These are phyloP conservation scores for Penicillium verhagenii DNA, from an alignment of 495 filamentous ascomycete species.

Conservation along the genomic window DNA sequence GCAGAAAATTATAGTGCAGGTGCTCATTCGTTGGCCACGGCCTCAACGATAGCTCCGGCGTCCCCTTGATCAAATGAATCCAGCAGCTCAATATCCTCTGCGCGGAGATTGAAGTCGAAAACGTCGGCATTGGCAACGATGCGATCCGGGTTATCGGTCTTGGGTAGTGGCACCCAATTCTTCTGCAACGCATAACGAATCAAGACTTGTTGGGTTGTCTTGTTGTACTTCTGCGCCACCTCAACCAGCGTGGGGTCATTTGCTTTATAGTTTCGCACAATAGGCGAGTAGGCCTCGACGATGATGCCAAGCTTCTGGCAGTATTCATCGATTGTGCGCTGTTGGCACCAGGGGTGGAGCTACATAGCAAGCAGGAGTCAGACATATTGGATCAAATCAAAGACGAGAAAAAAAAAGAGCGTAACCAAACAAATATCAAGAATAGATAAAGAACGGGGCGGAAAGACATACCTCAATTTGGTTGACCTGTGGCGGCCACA, in stretches of 20 bases:
- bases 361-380: constrained; percentile 19
- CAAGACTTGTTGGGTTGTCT: constrained; percentile 52
- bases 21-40: constrained; percentile 46
- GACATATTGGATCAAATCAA: neutral
- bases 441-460: neutral
- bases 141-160: constrained; percentile 62
- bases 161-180: constrained; percentile 70
- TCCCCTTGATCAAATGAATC: constrained; percentile 64
- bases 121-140: constrained; percentile 65
- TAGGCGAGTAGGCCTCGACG: constrained; percentile 65
- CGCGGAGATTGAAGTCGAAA: constrained; percentile 62
- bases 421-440: neutral
- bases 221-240: constrained; percentile 52
- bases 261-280: constrained; percentile 61
- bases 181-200: constrained; percentile 63
- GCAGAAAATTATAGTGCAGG: neutral
- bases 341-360: constrained; percentile 69
- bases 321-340: constrained; percentile 58
- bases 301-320: constrained; percentile 60
- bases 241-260: constrained; percentile 53
- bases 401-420: neutral
- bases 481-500: constrained; percentile 67
- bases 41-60: constrained; percentile 52
- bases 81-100: constrained; percentile 61
- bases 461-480: constrained; percentile 59